Evolutionary conservation across 23 red algal species (phyloP), one percentile per base, ranked within the genome.

Genomic region (Gracilaria gracilis): DNA sequence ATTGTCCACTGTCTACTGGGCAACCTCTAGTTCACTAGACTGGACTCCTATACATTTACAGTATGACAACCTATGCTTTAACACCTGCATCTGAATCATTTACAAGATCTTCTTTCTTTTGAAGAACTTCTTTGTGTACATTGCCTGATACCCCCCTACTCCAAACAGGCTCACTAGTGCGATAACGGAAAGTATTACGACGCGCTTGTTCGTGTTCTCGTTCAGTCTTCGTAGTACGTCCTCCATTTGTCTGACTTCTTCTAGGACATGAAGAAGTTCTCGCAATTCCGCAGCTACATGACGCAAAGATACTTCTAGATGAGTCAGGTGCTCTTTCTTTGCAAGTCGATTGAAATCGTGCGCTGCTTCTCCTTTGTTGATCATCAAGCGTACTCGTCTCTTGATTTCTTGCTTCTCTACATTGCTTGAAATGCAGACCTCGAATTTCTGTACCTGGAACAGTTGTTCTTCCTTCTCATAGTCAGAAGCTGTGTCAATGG

Each of bases 21-120:
- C n/a, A n/a, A n/a, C n/a, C n/a, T n/a, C n/a, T n/a, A n/a, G n/a
- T n/a, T n/a, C n/a, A n/a, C n/a, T n/a, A n/a, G n/a, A n/a, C n/a
- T n/a, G n/a, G 38, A 4, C 50, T 49, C 32, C 25, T 77, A 48
- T 34, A 77, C 40, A 31, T 77, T 25, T 77, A 51, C 46, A 36
- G 34, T 51, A 77, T 77, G 72, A 49, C 23, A 35, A 67, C 62
- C 32, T 77, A 8, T 77, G 42, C 72, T 46, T 77, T 49, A 40
- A 77, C 21, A 15, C 50, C 21, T 50, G 72, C 38, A 33, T 28
- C 40, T 27, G 23, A 37, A 28, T 24, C 27, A 33, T 77, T 84
- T 62, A 92, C 57, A 84, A 55, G 40, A 92, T 84, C 71, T 92
- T 92, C 64, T 92, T 92, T 65, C 69, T 59, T 46, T 92, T 92